phyloP scores from a whole-genome alignment of 2,329 filamentous ascomycete species.

The Ophiostoma perfectum region DNA sequence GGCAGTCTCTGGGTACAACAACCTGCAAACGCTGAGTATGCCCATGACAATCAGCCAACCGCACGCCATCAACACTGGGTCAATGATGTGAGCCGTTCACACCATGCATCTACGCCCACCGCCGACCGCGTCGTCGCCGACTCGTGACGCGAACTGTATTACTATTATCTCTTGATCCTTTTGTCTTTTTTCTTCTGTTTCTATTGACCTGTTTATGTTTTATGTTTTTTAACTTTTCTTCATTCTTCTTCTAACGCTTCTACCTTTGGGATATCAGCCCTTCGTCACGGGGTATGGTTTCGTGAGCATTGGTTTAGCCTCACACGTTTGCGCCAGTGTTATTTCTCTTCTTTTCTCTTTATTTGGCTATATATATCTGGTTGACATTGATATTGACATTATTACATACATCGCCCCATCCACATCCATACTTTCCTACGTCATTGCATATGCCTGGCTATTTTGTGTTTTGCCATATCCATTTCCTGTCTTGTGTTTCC shows the following conservation, averaged over 20 bases:
- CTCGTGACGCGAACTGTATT: conserved; percentile 18
- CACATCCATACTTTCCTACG: not conserved
- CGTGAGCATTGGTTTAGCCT: conserved; percentile 23
- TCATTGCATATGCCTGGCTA: not conserved
- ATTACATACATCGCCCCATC: not conserved
- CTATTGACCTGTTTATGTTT: conserved; percentile 16
- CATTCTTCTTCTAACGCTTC: conserved; percentile 22
- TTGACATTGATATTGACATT: conserved; percentile 13
- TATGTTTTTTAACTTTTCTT: conserved; percentile 25
- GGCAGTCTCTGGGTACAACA: conserved; percentile 46
- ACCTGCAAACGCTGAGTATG: conserved; percentile 58
- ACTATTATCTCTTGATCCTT: conserved; percentile 16
- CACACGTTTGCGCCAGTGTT: conserved; percentile 16
- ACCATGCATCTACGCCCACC: conserved; percentile 1
- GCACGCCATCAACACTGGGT: conserved; percentile 37
- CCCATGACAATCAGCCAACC: conserved; percentile 59
- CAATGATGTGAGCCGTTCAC: conserved; percentile 36
- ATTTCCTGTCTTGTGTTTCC: not conserved
- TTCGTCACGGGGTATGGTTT: conserved; percentile 24
- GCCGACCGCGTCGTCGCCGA: not conserved
- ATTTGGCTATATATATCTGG: conserved; percentile 15
- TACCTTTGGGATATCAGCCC: conserved; percentile 18
- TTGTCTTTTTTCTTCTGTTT: conserved; percentile 23
- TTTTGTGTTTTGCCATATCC: not conserved
- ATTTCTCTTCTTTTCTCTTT: conserved; percentile 14